Base-by-base conservation (phyloP, 1,139 yeast species). In the Magnusiomyces tetraspermus region DNA sequence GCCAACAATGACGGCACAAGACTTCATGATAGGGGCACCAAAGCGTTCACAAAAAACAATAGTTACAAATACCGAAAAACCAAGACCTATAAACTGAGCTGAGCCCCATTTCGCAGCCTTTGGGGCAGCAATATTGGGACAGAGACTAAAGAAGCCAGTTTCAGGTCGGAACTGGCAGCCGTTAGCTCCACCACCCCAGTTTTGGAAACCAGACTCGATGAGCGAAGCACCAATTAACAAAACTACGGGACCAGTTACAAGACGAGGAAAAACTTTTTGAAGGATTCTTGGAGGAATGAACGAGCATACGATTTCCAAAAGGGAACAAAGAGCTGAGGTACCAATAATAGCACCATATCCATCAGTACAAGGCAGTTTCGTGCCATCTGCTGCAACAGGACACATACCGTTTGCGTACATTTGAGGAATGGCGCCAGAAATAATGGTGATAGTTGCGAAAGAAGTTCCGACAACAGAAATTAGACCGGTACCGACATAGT, bases 1-100 rank as follows among this genome's bases (percentile, higher is more conserved):
- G 49, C 96, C 96, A 44, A 83, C 71, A 59, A 88, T 85, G 49
- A 88, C 95, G 0, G 96, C 92, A 75, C 95, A 86, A 8, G 95
- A 85, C 66, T 85, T 86, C 94, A 88, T 85, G 61, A 88, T 84
- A 54, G 96, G 96, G n/a, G 96, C 80, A 31, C 97, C 97, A 76
- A 85, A 88, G 64, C 80, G 80, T 68, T 89, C 96, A 59, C 85
- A 78, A 38, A 86, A 57, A 53, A 88, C 76, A 61, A 88, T 87
- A 10, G 86, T 72, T 31, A 80, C 74, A 63, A 79, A 85, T 13
- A 88, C 96, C 42, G 83, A 71, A 74, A 89, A 87, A 1, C 96
- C 96, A 28, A 88, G 75, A 46, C 96, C 97, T 58, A 89, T 70
- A 63, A 83, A 88, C 64, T 82, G 78, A 10, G 96, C 95, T 28